These are phyloP conservation scores for Coemansia aciculifera DNA, from an alignment of 192 early-diverging fungal species.

Conservation along the genomic window DNA sequence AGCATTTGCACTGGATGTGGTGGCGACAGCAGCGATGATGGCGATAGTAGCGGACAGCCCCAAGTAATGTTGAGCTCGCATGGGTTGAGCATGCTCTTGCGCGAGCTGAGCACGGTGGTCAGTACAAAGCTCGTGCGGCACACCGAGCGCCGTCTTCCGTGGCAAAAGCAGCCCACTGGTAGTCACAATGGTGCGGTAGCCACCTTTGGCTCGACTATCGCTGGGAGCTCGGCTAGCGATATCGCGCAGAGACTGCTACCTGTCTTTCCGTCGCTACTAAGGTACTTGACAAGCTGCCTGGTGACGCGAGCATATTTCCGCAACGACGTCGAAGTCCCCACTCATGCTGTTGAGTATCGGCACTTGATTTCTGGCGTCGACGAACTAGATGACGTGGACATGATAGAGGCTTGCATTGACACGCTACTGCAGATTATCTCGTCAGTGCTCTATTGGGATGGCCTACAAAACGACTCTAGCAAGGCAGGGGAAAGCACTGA, in stretches of 20 bases:
- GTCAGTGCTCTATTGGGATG: conserved; percentile 42
- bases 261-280: conserved; percentile 41
- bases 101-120: conserved; percentile 29
- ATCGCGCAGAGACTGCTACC: conserved; percentile 29
- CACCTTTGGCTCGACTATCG: conserved; percentile 45
- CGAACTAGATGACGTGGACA: conserved; percentile 13
- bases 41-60: conserved; percentile 1
- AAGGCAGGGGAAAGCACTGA: not conserved
- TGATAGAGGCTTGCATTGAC: conserved; percentile 30
- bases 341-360: not conserved
- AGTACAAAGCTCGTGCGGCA: conserved; percentile 36
- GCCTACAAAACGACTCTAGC: conserved; percentile 21
- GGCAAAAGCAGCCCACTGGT: conserved; percentile 5
- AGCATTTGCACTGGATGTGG: conserved; percentile 2
- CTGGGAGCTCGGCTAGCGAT: conserved; percentile 26
- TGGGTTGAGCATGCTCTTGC: conserved; percentile 28
- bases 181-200: conserved; percentile 10
- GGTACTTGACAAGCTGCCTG: conserved; percentile 35
- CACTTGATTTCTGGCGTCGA: conserved; percentile 13
- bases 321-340: conserved; percentile 21
- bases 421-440: conserved; percentile 32
- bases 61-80: conserved; percentile 14
- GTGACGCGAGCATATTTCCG: conserved; percentile 19
- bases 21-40: not conserved
- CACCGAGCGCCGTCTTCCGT: conserved; percentile 25